Conservation (phyloP, 192 early-diverging fungal species). For the Coemansia furcata region DNA sequence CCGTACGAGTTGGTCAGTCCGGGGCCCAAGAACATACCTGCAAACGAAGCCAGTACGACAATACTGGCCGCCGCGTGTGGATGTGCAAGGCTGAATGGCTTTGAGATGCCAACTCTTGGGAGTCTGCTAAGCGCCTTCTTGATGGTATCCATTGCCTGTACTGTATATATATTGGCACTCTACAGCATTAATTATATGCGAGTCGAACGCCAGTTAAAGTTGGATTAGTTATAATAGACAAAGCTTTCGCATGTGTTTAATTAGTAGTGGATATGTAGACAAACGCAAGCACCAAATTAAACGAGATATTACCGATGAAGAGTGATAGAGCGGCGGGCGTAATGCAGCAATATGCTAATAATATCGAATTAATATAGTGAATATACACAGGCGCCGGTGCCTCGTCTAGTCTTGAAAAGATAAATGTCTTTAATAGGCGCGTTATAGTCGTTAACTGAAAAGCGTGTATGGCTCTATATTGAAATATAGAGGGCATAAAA, state of each 20-base stretch:
- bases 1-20: conserved; percentile 53
- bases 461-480: background rate
- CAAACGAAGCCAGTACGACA: conserved; percentile 39
- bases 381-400: background rate
- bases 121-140: conserved; percentile 15
- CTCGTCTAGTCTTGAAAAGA: background rate
- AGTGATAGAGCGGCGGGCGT: background rate
- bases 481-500: background rate
- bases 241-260: background rate
- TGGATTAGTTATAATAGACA: background rate
- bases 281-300: background rate
- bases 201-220: background rate
- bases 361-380: background rate
- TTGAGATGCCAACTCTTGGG: conserved; percentile 40
- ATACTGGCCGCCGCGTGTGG: conserved; percentile 29
- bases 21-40: conserved; percentile 46
- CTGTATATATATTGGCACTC: background rate
- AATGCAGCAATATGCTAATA: background rate
- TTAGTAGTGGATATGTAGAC: background rate
- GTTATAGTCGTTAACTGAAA: conserved; percentile 2
- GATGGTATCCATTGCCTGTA: conserved; percentile 4
- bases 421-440: background rate
- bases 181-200: background rate
- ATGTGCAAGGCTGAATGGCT: conserved; percentile 32
- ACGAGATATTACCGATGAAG: background rate